Percentiles rank a stretch among this genome's conserved stretches.
Conservation (phyloP, 352 stramenopile species). For the Globisporangium nunn region DNA sequence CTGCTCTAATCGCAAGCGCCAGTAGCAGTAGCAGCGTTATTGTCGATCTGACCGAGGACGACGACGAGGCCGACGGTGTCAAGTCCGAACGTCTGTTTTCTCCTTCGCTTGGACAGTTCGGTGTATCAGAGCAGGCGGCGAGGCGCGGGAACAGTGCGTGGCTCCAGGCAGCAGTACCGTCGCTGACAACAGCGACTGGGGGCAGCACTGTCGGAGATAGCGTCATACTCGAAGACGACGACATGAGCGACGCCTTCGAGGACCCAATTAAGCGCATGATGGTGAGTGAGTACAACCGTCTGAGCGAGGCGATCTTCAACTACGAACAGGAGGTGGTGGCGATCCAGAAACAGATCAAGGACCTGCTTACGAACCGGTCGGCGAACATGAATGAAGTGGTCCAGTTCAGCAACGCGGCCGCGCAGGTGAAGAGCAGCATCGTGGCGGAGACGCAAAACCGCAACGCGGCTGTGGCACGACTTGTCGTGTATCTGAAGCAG, state of each 20-base stretch:
- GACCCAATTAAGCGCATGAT: conserved; percentile 44
- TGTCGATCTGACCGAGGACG: conserved; percentile 28
- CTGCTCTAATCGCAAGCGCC: conserved; percentile 3
- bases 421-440: conserved; percentile 8
- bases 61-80: conserved; percentile 1
- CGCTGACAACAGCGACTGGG: not conserved
- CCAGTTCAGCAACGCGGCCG: conserved; percentile 9
- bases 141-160: conserved; percentile 11
- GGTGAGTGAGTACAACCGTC: conserved; percentile 50
- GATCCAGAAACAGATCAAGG: conserved; percentile 28
- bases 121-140: not conserved
- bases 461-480: conserved; percentile 40
- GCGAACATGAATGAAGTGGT: conserved; percentile 31
- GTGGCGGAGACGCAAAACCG: conserved; percentile 25
- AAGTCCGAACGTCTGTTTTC: conserved; percentile 4
- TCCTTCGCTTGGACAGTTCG: not conserved
- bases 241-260: conserved; percentile 25
- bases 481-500: conserved; percentile 39
- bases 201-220: not conserved
- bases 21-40: conserved; percentile 2
- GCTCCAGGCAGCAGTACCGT: not conserved
- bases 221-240: not conserved
- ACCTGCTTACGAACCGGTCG: conserved; percentile 18
- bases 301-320: conserved; percentile 37
- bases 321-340: conserved; percentile 29